Evolutionary conservation across 495 filamentous ascomycete genomes (phyloP).

Genomic region (Parmelia sp.): DNA sequence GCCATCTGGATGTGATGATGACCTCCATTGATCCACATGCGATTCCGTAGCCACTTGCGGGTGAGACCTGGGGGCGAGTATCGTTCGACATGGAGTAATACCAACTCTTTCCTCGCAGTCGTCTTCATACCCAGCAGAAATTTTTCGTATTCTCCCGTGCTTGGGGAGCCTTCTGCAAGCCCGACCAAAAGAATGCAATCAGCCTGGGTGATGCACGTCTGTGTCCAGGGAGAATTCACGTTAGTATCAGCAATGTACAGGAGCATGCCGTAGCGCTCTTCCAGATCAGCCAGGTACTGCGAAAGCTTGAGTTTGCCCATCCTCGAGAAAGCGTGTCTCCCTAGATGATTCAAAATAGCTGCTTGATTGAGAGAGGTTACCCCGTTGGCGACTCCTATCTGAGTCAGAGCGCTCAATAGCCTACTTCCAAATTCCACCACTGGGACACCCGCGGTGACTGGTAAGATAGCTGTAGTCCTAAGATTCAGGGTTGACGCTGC

Average conservation of each 20-base stretch:
- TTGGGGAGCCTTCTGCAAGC: conserved; percentile 80
- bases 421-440: conserved; percentile 91
- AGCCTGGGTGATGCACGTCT: conserved; percentile 93
- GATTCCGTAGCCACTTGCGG: conserved; percentile 82
- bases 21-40: conserved; percentile 97
- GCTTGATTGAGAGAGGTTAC: conserved; percentile 91
- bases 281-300: conserved; percentile 91
- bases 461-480: conserved; percentile 84
- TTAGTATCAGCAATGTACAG: conserved; percentile 96
- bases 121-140: conserved; percentile 97
- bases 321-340: conserved; percentile 89
- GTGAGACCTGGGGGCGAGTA: conserved; percentile 81
- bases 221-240: conserved; percentile 95
- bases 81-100: conserved; percentile 86
- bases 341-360: conserved; percentile 88
- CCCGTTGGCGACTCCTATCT: conserved; percentile 81
- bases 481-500: conserved; percentile 85
- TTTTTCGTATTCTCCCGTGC: conserved; percentile 90
- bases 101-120: conserved; percentile 87
- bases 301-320: conserved; percentile 97
- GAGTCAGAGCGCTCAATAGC: conserved; percentile 77
- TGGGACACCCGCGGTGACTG: conserved; percentile 84
- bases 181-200: conserved; percentile 93
- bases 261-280: conserved; percentile 94
- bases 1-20: conserved; percentile 98